Base-by-base conservation (phyloP, 2,329 filamentous ascomycete species). In the Epichloe aotearoae region DNA sequence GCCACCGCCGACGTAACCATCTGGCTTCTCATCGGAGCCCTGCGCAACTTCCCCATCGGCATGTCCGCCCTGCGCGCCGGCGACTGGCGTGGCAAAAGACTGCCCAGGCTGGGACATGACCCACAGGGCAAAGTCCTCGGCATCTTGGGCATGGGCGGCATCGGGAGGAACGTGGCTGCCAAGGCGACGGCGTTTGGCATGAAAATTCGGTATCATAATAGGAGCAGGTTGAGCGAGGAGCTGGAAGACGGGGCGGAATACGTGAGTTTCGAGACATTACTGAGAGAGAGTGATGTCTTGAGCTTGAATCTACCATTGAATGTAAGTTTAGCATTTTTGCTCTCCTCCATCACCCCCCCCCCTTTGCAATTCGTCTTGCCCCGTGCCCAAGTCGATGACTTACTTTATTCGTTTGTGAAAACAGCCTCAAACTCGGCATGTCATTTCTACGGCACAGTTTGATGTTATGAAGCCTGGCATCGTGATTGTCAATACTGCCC, bases 121-220 rank as follows among this genome's bases (percentile, higher is more conserved):
- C 87, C 87, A 1, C 74, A 86, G 64, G 86, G 84, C 37, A 93
- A 91, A 66, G 71, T 82, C 1, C 73, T 94, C 5, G 88, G 88
- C 0, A 88, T 94, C 53, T 65, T 94, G 40, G 88, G 88, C 6
- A 91, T 93, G 86, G 88, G 88, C 19, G 86, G 88, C 2, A 93
- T 94, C 54, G 88, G 88, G 0, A 73, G 83, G 37, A 88, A 88
- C 60, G 67, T 93, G 58, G 86, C 84, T 62, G 77, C 72, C 62
- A 89, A 89, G 66, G 84, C 83, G 3, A 73, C 78, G 50, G 84
- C 74, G 0, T 90, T 94, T 62, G 85, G 83, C 11, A 89, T 93
- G 84, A 75, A 67, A 42, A 74, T 86, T 12, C 75, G 82, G 46
- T 93, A 94, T 60, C 74, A 88, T 61, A 93, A 93, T 63, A 79